Evolutionary conservation across 1,284 basidiomycete species (phyloP).

Genomic region (Ceratobasidium theobromae): DNA sequence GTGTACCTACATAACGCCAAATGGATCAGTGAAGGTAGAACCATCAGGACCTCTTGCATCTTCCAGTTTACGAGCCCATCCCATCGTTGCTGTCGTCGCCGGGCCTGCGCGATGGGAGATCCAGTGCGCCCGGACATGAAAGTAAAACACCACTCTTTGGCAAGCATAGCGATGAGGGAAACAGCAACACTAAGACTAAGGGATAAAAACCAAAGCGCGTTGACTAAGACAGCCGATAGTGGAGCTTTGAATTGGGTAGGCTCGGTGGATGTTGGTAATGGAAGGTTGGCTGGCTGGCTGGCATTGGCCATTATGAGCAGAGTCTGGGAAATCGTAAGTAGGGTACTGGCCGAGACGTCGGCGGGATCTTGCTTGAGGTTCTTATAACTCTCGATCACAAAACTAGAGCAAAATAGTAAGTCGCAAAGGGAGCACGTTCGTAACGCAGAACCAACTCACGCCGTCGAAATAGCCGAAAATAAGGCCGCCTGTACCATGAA

Average conservation of each 20-base stretch:
- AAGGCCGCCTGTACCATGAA: neutral
- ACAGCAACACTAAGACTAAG: neutral
- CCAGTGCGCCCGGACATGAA: neutral
- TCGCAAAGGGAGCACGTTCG: too few relatives aligned
- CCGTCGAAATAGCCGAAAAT: neutral
- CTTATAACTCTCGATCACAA: neutral
- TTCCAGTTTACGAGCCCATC: conserved; percentile 6
- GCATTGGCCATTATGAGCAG: neutral
- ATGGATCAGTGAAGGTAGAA: neutral
- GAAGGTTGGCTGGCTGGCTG: neutral
- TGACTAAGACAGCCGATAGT: neutral
- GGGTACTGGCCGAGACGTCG: neutral
- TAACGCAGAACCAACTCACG: neutral
- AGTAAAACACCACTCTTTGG: conserved; percentile 1
- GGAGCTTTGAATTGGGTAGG: neutral
- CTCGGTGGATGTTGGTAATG: neutral
- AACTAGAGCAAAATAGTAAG: neutral
- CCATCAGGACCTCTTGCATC: neutral
- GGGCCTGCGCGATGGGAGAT: neutral
- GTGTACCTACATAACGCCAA: neutral
- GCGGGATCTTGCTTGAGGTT: neutral
- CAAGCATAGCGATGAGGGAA: conserved; percentile 1
- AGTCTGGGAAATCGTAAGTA: neutral
- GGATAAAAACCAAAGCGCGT: conserved; percentile 8
- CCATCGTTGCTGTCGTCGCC: conserved; percentile 2